phyloP scores from a whole-genome alignment of 176 grass and related monocot species.

The Aechmea fasciata region DNA sequence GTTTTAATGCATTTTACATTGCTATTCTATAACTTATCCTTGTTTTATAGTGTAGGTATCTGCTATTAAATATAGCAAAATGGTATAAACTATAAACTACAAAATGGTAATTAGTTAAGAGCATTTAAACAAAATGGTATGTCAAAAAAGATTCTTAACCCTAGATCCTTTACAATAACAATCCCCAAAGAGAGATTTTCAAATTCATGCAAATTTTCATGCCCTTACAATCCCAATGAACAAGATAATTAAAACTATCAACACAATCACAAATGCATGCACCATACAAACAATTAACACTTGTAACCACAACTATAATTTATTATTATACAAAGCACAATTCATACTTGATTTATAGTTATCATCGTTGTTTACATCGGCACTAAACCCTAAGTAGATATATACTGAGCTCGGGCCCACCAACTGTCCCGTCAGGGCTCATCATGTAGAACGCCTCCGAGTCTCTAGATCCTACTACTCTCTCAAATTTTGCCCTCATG shows the following conservation, averaged over 20 bases:
- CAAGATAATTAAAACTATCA: too few relatives aligned
- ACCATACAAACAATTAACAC: too few relatives aligned
- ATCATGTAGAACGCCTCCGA: constrained; percentile 95
- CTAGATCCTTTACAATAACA: too few relatives aligned
- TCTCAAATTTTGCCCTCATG: constrained; percentile 83
- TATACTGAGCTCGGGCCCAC: constrained; percentile 71
- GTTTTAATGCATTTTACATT: too few relatives aligned
- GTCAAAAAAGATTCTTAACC: too few relatives aligned
- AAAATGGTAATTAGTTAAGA: not conserved
- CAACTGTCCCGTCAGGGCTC: constrained; percentile 52
- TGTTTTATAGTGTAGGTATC: too few relatives aligned
- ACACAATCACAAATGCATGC: too few relatives aligned
- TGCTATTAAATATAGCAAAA: not conserved
- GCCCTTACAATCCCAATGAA: too few relatives aligned
- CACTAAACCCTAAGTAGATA: constrained; percentile 67
- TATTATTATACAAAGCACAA: not conserved
- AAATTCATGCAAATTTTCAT: too few relatives aligned
- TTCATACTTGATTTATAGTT: not conserved
- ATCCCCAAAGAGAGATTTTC: too few relatives aligned
- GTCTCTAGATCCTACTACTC: constrained; percentile 73
- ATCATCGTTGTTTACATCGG: not conserved
- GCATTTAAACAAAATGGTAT: too few relatives aligned
- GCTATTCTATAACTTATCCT: too few relatives aligned
- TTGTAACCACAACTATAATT: not conserved
- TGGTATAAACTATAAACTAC: not conserved